Evolutionary conservation across 2,329 filamentous ascomycete genomes (phyloP).

Genomic region (Fusarium pseudocircinatum): DNA sequence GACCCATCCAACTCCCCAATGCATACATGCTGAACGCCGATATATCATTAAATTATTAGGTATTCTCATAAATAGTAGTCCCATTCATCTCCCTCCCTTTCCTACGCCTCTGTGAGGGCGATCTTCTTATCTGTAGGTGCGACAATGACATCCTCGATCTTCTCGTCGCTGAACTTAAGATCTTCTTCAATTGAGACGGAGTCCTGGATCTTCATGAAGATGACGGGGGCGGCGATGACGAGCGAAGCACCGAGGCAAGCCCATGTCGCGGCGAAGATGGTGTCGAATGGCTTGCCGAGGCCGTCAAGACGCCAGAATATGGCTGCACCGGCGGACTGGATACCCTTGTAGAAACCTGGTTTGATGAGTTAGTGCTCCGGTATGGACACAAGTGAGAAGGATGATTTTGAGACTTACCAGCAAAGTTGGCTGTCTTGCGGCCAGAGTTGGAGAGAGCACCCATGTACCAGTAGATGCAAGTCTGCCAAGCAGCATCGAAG

Average conservation of each 20-base stretch:
- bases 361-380: neutral
- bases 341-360: constrained; percentile 77
- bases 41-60: constrained; percentile 14
- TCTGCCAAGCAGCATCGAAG: constrained; percentile 74
- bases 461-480: constrained; percentile 69
- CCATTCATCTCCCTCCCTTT: neutral
- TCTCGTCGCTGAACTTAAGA: constrained; percentile 87
- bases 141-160: constrained; percentile 70
- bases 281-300: constrained; percentile 65
- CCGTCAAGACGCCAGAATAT: constrained; percentile 45
- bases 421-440: constrained; percentile 89
- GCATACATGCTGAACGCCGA: constrained; percentile 1
- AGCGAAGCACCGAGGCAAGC: constrained; percentile 76
- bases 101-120: constrained; percentile 29
- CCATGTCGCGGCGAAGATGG: constrained; percentile 77
- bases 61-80: neutral
- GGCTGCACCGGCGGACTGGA: constrained; percentile 42
- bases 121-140: constrained; percentile 23
- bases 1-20: no score
- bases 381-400: neutral
- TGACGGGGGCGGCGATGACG: constrained; percentile 79
- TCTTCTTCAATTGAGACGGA: constrained; percentile 81
- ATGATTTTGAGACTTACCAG: constrained; percentile 29
- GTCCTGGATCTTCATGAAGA: constrained; percentile 81
- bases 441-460: constrained; percentile 90